Evolutionary conservation across 495 filamentous ascomycete genomes (phyloP), one percentile per base, ranked within the genome.

Genomic region (Aspergillus carlsbadensis): DNA sequence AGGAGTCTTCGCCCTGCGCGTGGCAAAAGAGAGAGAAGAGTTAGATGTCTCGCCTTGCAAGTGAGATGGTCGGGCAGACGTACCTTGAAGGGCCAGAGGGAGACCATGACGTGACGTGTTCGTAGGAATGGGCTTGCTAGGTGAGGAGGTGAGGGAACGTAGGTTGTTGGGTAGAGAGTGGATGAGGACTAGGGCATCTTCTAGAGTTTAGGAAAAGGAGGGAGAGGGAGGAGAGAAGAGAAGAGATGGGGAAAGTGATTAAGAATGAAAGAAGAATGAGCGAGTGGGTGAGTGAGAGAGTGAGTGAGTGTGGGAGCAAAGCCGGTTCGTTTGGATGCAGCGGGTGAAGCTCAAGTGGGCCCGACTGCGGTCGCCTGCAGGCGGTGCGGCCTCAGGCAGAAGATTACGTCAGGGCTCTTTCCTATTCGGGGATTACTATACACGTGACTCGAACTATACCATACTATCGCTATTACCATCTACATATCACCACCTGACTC

Each of bases 61-160:
- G 22, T 41, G 35, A 21, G 33, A 21, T 18, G 17, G 40, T 20
- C 5, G 6, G 33, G 17, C 10, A 37, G 31, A 22, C 73, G 68
- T 70, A 89, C 87, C 76, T 81, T 87, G 79, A 84, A 90, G 58
- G 84, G 90, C 90, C 90, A 95, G 44, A 94, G 79, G 26, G 84
- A 89, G 59, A 92, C 87, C 90, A 93, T 94, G 46, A 61, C 88
- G 56, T 94, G 46, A 61, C 88, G 56, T 58, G 48, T 52, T 26
- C 24, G 21, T 49, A 26, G 40, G 22, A 8, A 35, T 26, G 26
- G 14, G 42, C 18, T 31, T 31, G 18, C 45, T 59, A 54, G 51
- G 33, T 1, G n/a, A 21, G 24, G 21, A 42, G 40, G 46, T 52
- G 26, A 29, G 3, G 26, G 26, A 29, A n/a, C n/a, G n/a, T n/a